phyloP scores from a whole-genome alignment of 2,329 filamentous ascomycete genomes.

The Ilyonectria destructans region DNA sequence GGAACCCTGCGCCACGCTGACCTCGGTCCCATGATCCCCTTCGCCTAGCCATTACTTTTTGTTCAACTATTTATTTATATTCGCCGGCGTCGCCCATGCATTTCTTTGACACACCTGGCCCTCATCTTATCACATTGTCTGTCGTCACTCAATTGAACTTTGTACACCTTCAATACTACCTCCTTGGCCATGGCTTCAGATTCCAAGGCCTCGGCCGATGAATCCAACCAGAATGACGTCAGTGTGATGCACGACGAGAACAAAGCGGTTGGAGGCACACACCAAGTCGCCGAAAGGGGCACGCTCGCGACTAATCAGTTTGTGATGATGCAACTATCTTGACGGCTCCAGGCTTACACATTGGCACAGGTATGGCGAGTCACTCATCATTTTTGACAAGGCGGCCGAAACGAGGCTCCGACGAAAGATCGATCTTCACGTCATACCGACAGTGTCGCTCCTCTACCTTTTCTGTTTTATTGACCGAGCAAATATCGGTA shows the following conservation, averaged over 20 bases:
- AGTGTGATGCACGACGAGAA: not conserved
- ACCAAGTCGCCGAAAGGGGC: not conserved
- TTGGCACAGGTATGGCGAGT: not conserved
- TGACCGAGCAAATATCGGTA: constrained; percentile 6
- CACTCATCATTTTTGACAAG: not conserved
- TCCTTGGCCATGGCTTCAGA: not conserved
- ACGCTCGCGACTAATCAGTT: not conserved
- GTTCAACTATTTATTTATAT: not conserved
- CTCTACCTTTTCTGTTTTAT: constrained; percentile 6
- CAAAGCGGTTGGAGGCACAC: not conserved
- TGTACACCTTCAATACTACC: not conserved
- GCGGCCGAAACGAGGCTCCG: not conserved
- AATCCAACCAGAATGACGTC: not conserved
- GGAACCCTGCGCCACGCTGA: no score
- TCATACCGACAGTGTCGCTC: not conserved
- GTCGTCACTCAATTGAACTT: not conserved
- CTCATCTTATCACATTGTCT: not conserved
- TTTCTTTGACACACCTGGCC: not conserved
- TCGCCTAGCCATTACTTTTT: not conserved
- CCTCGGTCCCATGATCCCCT: not conserved
- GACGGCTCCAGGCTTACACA: not conserved
- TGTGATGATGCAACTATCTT: not conserved
- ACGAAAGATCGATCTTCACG: not conserved
- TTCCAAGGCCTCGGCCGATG: not conserved
- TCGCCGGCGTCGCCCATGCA: not conserved